Evolutionary conservation across 768 basidiomycete genomes (phyloP).

Genomic region (Chalciporus piperatus): DNA sequence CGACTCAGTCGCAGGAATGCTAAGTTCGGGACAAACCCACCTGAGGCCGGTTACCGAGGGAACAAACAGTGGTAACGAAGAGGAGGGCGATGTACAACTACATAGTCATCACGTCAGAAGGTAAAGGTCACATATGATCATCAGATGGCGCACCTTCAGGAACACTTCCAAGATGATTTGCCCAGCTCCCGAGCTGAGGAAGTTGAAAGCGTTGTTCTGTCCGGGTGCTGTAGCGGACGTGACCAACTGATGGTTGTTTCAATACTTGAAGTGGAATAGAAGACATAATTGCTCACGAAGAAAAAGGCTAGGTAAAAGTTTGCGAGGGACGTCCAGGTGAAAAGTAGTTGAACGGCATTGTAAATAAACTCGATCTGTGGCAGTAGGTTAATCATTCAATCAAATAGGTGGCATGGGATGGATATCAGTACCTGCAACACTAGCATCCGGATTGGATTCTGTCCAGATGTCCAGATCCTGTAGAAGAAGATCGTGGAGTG

Average conservation of each 20-base stretch:
- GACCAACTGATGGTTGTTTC: conserved; percentile 55
- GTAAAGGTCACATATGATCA: conserved; percentile 16
- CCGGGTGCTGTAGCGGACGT: conserved; percentile 67
- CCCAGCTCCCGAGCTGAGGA: conserved; percentile 71
- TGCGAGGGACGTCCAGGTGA: conserved; percentile 92
- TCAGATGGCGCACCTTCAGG: conserved; percentile 41
- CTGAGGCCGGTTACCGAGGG: conserved; percentile 88
- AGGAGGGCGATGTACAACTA: conserved; percentile 82
- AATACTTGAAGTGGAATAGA: conserved; percentile 17
- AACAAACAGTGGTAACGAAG: conserved; percentile 81
- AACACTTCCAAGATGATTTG: conserved; percentile 75
- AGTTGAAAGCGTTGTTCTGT: conserved; percentile 72
- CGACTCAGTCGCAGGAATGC: conserved; percentile 3
- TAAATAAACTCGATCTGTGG: conserved; percentile 85
- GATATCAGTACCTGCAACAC: conserved; percentile 47
- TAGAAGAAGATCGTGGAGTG: conserved; percentile 90
- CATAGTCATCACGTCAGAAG: conserved; percentile 1
- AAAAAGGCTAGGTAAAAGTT: conserved; percentile 95
- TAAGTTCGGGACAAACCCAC: conserved; percentile 19
- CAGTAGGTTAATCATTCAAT: background rate
- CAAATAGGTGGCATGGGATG: background rate
- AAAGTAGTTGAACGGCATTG: conserved; percentile 83
- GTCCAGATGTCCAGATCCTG: conserved; percentile 90
- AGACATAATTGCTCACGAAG: conserved; percentile 59
- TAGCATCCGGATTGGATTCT: conserved; percentile 81